Evolutionary conservation across 805 yeast genomes (phyloP), one percentile per base, ranked within the genome.

Genomic region (Yarrowia sp.): DNA sequence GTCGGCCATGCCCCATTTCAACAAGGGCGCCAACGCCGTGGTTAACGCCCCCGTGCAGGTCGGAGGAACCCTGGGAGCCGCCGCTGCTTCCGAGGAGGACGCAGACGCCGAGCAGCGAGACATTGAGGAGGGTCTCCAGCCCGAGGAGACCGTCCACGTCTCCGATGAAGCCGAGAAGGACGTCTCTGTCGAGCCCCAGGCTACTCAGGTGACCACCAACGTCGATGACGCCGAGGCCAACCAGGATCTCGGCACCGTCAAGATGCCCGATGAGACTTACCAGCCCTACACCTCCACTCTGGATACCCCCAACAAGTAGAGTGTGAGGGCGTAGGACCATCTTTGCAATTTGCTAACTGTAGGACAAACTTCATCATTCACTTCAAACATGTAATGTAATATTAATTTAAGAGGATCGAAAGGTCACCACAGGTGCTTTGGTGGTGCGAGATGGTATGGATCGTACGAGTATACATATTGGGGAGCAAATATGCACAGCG

Each of bases 201-300:
- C 34, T n/a, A 10, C 61, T 19, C 20, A 20, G 14, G 20, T n/a
- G 46, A 2, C 36, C 3, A 39, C 43, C 34, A 34, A 20, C 24
- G 19, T 42, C 24, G 19, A 15, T 8, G 39, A 17, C 33, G 20
- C 2, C 14, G 60, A 42, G 17, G 24, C 47, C 39, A 24, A 10
- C 33, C 49, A 42, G 64, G 64, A 58, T 19, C 49, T 58, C 44
- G 50, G 64, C 50, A 58, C 64, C 33, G 50, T 43, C 40, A 30
- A 58, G 64, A 43, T 58, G 50, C 64, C 64, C 40, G 50, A 58
- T n/a, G 64, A 43, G 46, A 43, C 49, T 6, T 58, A 58, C 64
- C 50, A 42, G 50, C 64, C 64, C 36, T 43, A 58, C 50, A 55
- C 61, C 24, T 24, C 63, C 13, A 30, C 61, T 38, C 44, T 34